Evolutionary conservation across 176 grass and related monocot genomes (phyloP).

Genomic region (Leersia perrieri): DNA sequence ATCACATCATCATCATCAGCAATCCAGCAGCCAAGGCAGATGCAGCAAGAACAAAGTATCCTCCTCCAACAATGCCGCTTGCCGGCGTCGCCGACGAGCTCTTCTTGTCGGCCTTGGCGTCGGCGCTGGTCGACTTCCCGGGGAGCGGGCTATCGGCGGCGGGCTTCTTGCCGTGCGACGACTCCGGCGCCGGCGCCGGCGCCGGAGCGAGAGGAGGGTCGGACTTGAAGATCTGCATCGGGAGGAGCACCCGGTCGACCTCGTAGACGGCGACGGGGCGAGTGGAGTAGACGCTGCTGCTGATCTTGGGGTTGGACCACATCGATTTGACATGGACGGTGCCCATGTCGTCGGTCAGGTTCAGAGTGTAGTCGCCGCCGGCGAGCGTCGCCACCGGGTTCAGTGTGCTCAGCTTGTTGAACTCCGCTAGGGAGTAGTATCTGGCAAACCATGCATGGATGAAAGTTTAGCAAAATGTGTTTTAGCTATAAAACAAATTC

Average conservation of each 20-base stretch:
- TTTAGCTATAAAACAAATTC: too few species aligned
- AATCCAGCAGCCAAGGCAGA: conserved; percentile 26
- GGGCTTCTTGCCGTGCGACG: conserved; percentile 42
- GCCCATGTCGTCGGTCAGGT: conserved; percentile 70
- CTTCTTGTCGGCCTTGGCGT: conserved; percentile 33
- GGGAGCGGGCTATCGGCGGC: conserved; percentile 29
- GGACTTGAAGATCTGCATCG: conserved; percentile 76
- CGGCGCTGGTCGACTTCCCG: conserved; percentile 14
- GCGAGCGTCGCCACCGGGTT: conserved; percentile 81
- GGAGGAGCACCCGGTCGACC: conserved; percentile 76
- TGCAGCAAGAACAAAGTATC: conserved; percentile 34
- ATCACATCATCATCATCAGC: conserved; percentile 47
- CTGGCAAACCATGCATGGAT: too few species aligned
- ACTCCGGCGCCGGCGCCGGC: conserved; percentile 71
- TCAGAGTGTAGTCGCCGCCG: conserved; percentile 66
- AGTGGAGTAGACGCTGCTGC: conserved; percentile 79
- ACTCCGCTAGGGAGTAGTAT: conserved; percentile 86
- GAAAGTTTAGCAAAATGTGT: too few species aligned
- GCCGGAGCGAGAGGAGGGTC: conserved; percentile 67
- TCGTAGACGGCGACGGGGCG: conserved; percentile 70
- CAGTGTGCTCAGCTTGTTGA: conserved; percentile 66
- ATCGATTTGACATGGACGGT: conserved; percentile 58
- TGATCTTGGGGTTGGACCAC: conserved; percentile 90
- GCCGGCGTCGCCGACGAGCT: conserved; percentile 10
- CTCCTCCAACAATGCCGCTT: conserved; percentile 19